Evolutionary conservation across 2,329 filamentous ascomycete genomes (phyloP), one percentile per base, ranked within the genome.

Genomic region (Botrytis pseudocinerea): DNA sequence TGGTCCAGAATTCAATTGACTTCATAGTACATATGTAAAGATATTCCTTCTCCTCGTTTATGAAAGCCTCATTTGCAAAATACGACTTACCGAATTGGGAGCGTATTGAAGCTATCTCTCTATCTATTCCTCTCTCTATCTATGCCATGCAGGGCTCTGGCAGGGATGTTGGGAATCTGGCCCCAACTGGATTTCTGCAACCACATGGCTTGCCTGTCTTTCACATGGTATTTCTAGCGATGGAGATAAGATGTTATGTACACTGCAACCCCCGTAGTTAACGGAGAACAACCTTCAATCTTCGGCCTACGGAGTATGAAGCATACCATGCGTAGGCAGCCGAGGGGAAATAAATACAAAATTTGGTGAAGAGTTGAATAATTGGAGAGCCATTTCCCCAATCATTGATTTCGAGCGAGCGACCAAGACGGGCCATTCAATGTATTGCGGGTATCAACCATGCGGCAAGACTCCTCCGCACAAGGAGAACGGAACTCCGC

Each of bases 131-230:
- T 25, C 32, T 66, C 28, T 32, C 38, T 59, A 65, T 66, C 46
- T 68, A 28, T 51, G 25, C 35, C n/a, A 42, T 69, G 65, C 48
- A 69, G 40, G 35, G n/a, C n/a, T 42, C 22, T 25, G 18, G 48
- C 65, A 69, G 25, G 65, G 65, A 57, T 57, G 38, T 44, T 42
- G 18, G 12, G 20, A n/a, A 68, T 25, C 48, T n/a, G 38, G 35
- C 65, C 35, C 65, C 40, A 57, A 57, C 16, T 57, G 38, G 57
- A 14, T 32, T 68, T 42, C 46, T 57, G 65, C 18, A 32, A 68
- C 65, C 65, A 42, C 48, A 69, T 57, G 48, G 48, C 65, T 40
- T 54, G 48, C 65, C 65, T 65, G 63, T 44, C 14, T n/a, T 48
- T 22, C 63, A 65, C 63, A 65, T 65, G 63, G 62, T 25, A 38